Percentiles rank a stretch among this genome's conserved stretches.
Conservation (phyloP, 2,329 filamentous ascomycete genomes). For the Xylariaceae sp. region DNA sequence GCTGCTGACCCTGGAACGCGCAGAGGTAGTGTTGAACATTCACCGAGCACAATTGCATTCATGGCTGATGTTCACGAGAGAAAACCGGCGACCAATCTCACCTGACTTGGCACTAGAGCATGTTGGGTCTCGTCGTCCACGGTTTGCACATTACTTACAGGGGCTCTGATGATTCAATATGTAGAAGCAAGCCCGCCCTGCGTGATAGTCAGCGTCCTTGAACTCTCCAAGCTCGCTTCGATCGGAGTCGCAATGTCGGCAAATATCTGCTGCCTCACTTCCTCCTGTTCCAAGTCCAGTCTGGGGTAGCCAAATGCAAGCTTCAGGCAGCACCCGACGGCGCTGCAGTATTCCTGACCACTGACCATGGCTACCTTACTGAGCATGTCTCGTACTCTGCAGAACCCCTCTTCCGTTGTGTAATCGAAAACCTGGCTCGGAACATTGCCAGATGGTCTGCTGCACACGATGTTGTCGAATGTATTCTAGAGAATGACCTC, state of each 20-base stretch:
- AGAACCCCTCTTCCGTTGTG: slow-evolving; percentile 3
- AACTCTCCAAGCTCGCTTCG: slow-evolving; percentile 6
- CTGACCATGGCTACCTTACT: slow-evolving; percentile 1
- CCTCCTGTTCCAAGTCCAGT: slow-evolving; percentile 2
- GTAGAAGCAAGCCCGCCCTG: background rate
- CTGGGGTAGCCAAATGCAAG: slow-evolving; percentile 8
- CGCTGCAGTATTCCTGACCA: slow-evolving; percentile 1
- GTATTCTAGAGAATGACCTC: slow-evolving; percentile 8
- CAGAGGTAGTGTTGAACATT: too few species aligned
- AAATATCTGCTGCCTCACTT: slow-evolving; percentile 2
- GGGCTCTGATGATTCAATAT: background rate
- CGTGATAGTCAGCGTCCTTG: background rate
- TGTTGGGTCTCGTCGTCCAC: too few species aligned
- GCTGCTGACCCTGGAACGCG: too few species aligned
- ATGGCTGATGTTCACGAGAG: too few species aligned
- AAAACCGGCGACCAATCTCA: too few species aligned
- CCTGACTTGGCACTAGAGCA: too few species aligned
- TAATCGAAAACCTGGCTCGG: slow-evolving; percentile 8
- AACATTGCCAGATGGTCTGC: background rate
- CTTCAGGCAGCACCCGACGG: slow-evolving; percentile 6
- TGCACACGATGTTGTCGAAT: slow-evolving; percentile 1
- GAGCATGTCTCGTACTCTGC: slow-evolving; percentile 1
- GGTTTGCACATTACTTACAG: too few species aligned
- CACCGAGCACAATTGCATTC: too few species aligned
- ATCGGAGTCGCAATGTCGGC: slow-evolving; percentile 5